phyloP scores from a whole-genome alignment of 257 asterid species.

The Jaltomata sinuosa region DNA sequence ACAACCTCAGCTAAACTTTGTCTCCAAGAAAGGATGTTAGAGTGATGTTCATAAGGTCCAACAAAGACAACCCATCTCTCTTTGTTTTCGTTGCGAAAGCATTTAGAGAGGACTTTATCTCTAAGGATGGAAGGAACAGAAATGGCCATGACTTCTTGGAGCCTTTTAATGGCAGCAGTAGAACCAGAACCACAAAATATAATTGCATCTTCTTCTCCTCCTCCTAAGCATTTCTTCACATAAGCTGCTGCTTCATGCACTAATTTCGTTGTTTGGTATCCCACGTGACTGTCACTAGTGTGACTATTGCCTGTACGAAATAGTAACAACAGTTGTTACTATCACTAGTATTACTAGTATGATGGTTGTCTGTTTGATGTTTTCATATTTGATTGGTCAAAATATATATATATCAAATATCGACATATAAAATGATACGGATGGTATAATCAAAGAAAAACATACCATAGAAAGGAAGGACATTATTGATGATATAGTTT shows the following conservation, averaged over 20 bases:
- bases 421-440: too few species aligned
- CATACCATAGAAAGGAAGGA: constrained; percentile 48
- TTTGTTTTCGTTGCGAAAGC: not conserved
- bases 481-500: constrained; percentile 18
- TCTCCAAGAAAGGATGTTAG: constrained; percentile 49
- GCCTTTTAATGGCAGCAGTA: constrained; percentile 46
- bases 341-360: too few species aligned
- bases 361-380: too few species aligned
- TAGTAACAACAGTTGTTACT: too few species aligned
- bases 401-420: too few species aligned
- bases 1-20: constrained; percentile 52
- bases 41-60: constrained; percentile 58
- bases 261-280: constrained; percentile 24
- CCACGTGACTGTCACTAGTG: constrained; percentile 44
- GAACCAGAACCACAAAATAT: constrained; percentile 10
- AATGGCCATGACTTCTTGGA: constrained; percentile 48
- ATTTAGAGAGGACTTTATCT: constrained; percentile 17
- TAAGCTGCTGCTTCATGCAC: constrained; percentile 27
- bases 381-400: too few species aligned
- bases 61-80: constrained; percentile 44
- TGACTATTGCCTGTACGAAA: constrained; percentile 20
- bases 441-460: too few species aligned
- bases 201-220: constrained; percentile 18
- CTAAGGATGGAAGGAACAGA: constrained; percentile 27
- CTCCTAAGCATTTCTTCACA: constrained; percentile 44